phyloP scores from a whole-genome alignment of 1,284 basidiomycete genomes.

The Cryptococcus neoformans region DNA sequence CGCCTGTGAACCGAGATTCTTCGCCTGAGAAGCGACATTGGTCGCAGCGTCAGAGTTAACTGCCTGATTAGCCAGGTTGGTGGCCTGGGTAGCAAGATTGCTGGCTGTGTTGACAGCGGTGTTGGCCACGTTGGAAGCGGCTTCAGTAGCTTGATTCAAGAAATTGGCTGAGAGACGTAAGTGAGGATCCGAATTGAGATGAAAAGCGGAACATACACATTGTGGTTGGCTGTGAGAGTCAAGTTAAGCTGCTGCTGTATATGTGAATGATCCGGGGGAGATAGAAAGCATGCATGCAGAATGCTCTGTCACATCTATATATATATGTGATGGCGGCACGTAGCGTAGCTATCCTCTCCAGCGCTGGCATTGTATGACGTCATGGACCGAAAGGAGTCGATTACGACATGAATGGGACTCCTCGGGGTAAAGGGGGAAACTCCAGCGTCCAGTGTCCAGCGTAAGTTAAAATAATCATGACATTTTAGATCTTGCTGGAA shows the following conservation, averaged over 20 bases:
- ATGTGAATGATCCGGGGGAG: conserved; percentile 5
- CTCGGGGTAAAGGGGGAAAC: too few species aligned
- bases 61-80: conserved; percentile 31
- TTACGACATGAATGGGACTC: too few species aligned
- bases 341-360: too few species aligned
- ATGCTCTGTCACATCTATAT: too few species aligned
- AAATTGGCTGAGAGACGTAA: conserved; percentile 21
- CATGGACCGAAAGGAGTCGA: too few species aligned
- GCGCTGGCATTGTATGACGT: too few species aligned
- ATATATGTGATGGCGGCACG: too few species aligned
- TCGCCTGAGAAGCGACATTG: conserved; percentile 25
- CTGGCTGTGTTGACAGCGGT: conserved; percentile 27
- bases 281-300: too few species aligned
- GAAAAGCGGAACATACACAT: neutral
- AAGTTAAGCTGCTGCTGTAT: too few species aligned
- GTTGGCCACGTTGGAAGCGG: conserved; percentile 26
- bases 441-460: too few species aligned
- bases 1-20: conserved; percentile 23
- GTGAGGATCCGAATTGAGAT: neutral
- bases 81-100: conserved; percentile 24
- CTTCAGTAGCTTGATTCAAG: conserved; percentile 38
- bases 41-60: conserved; percentile 32
- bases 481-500: too few species aligned
- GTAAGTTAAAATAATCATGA: too few species aligned
- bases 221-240: neutral